These are phyloP conservation scores for Coniella lustricola DNA, from an alignment of 2,329 filamentous ascomycete genomes.

Conservation along the genomic window DNA sequence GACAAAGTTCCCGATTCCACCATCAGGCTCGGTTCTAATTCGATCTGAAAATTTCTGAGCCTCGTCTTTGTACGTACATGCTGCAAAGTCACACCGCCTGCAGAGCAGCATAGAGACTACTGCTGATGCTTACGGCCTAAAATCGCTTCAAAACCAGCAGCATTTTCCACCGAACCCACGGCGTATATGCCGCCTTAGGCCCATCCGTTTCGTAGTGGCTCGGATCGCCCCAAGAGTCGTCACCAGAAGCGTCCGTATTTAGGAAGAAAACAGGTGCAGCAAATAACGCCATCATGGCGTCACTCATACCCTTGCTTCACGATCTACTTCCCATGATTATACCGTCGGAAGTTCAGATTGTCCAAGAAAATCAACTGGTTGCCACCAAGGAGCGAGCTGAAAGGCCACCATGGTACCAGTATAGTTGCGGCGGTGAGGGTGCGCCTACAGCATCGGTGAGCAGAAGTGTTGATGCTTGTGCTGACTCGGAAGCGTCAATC, in stretches of 20 bases:
- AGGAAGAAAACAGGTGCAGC: background rate
- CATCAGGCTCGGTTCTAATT: no score
- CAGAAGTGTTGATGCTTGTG: background rate
- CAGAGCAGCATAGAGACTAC: background rate
- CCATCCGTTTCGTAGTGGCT: background rate
- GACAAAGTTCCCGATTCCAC: no score
- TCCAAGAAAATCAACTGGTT: constrained; percentile 28
- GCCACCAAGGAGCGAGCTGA: constrained; percentile 6
- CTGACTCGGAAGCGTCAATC: background rate
- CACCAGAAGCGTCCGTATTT: background rate
- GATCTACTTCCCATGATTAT: constrained; percentile 55
- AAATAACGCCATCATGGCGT: constrained; percentile 34
- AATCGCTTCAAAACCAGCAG: no score
- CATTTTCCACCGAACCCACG: no score
- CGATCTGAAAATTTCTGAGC: no score
- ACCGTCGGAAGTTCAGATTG: constrained; percentile 50
- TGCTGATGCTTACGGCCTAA: no score
- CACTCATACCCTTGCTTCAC: constrained; percentile 47
- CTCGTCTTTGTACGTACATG: no score
- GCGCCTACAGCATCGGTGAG: constrained; percentile 17
- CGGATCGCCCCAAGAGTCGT: background rate
- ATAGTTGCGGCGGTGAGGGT: constrained; percentile 13
- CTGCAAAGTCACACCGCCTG: no score
- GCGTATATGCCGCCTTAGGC: no score
- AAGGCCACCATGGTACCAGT: constrained; percentile 5